phyloP scores from a whole-genome alignment of 306 rosid species.

The Lathyrus tuberosus region DNA sequence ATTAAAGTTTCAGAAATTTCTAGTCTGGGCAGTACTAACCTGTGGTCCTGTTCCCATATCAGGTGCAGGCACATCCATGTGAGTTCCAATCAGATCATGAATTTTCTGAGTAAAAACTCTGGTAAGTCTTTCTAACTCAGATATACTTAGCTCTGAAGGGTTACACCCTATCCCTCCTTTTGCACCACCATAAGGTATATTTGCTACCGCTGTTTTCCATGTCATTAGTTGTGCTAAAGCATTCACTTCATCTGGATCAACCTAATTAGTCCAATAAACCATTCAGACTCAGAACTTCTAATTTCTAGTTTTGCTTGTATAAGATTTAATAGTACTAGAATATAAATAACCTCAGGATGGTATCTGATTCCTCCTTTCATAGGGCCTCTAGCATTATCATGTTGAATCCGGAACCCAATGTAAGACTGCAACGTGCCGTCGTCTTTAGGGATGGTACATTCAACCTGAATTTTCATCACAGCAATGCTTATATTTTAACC shows the following conservation, averaged over 20 bases:
- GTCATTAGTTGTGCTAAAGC: conserved; percentile 98
- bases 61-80: conserved; percentile 94
- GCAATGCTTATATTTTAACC: conserved; percentile 15
- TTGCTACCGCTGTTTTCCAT: conserved; percentile 99
- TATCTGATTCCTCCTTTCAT: conserved; percentile 99
- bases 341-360: conserved; percentile 81
- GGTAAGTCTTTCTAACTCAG: conserved; percentile 89
- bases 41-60: conserved; percentile 99
- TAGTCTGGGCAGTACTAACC: conserved; percentile 46
- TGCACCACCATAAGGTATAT: conserved; percentile 95
- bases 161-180: conserved; percentile 96
- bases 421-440: conserved; percentile 83
- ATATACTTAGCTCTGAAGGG: conserved; percentile 66
- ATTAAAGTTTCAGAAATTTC: neutral
- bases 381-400: conserved; percentile 99
- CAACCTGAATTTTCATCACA: conserved; percentile 61
- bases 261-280: conserved; percentile 51
- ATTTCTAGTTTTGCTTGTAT: too few species aligned
- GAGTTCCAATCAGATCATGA: conserved; percentile 84
- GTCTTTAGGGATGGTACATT: conserved; percentile 92
- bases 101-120: conserved; percentile 96
- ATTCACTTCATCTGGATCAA: conserved; percentile 98
- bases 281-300: conserved; percentile 24
- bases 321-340: neutral
- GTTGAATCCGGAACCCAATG: conserved; percentile 93